A percentile compares a stretch with the other conserved stretches of the same genome.
Evolutionary conservation across 164 flowering plant species (phyloP).

Genomic region (Vitis rupestris): DNA sequence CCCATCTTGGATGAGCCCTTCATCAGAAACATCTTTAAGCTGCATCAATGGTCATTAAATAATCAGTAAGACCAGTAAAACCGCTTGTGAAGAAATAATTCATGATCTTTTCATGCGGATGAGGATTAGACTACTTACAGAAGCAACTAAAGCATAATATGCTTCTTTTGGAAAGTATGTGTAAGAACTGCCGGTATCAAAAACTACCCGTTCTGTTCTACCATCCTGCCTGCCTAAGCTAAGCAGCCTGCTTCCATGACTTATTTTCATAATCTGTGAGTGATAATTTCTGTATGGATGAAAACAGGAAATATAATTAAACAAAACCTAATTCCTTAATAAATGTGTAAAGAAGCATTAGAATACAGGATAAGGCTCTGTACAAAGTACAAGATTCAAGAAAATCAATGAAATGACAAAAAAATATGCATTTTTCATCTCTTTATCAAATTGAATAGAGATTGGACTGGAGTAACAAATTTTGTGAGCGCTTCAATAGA

Average conservation of each 20-base stretch:
- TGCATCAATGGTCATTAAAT: constrained; percentile 21
- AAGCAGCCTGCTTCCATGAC: constrained; percentile 45
- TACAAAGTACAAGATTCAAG: background rate
- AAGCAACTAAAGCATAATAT: constrained; percentile 49
- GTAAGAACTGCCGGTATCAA: constrained; percentile 82
- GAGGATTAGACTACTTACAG: constrained; percentile 39
- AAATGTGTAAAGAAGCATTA: background rate
- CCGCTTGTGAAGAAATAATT: constrained; percentile 2
- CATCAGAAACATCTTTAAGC: constrained; percentile 43
- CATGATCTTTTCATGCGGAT: background rate
- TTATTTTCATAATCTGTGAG: constrained; percentile 38
- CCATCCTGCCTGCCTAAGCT: constrained; percentile 25
- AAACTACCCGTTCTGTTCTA: constrained; percentile 32
- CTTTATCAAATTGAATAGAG: no score
- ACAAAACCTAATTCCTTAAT: background rate
- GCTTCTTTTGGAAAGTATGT: constrained; percentile 69
- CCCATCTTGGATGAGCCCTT: constrained; percentile 38
- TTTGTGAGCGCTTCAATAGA: background rate
- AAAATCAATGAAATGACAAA: background rate
- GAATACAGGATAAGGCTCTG: background rate
- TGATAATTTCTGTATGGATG: constrained; percentile 50
- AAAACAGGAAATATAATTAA: background rate
- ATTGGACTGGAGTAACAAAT: background rate
- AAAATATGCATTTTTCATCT: background rate
- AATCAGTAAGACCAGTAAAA: background rate